Percentiles rank a stretch among this genome's conserved stretches.
These are phyloP conservation scores for Picea engelmannii DNA, from an alignment of 83 land plant genomes.

Conservation along the genomic window DNA sequence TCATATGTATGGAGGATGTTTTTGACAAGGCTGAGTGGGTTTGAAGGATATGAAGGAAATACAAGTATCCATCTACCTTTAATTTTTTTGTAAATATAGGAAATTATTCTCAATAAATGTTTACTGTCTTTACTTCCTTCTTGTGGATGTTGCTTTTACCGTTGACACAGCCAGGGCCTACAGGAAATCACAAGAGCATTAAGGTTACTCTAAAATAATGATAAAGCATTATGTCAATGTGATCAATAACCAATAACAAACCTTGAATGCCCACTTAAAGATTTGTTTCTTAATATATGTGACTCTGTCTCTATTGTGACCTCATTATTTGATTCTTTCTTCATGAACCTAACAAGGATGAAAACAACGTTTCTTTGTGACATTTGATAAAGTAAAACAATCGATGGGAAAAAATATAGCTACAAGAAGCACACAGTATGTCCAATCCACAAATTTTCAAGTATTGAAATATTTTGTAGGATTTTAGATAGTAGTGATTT, in stretches of 20 bases:
- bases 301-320: background rate
- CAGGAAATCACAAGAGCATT: background rate
- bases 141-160: constrained; percentile 2
- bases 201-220: background rate
- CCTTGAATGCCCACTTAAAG: constrained; percentile 27
- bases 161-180: constrained; percentile 10
- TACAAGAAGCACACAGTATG: constrained; percentile 1
- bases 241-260: constrained; percentile 1
- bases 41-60: constrained; percentile 12
- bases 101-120: constrained; percentile 16
- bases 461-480: too few species aligned
- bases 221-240: background rate
- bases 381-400: background rate
- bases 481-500: too few species aligned
- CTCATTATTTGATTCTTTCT: background rate
- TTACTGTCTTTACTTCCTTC: constrained; percentile 11
- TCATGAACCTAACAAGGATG: background rate
- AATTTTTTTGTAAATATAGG: constrained; percentile 4
- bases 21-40: constrained; percentile 18
- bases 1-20: constrained; percentile 20
- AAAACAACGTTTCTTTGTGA: background rate
- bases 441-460: too few species aligned
- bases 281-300: background rate
- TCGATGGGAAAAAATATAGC: constrained; percentile 6
- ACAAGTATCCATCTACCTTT: constrained; percentile 11